phyloP scores from a whole-genome alignment of 2,329 filamentous ascomycete species.

The Ceratocystis eucalypticola region DNA sequence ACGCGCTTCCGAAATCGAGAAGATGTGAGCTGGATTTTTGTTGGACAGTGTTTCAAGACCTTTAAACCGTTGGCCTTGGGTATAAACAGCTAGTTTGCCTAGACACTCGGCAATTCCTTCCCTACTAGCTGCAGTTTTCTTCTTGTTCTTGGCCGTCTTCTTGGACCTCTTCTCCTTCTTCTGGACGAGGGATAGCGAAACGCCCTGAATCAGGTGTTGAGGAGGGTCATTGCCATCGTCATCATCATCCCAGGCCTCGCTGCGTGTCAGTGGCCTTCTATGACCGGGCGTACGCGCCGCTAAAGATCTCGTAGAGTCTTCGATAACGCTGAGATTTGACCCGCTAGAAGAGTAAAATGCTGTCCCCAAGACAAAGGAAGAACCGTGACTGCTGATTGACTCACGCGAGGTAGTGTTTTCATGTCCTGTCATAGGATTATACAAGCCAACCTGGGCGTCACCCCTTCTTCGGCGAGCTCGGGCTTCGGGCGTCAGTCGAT shows the following conservation, averaged over 20 bases:
- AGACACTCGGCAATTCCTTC: constrained; percentile 29
- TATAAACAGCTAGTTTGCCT: constrained; percentile 69
- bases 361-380: not conserved
- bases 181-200: not conserved
- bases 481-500: constrained; percentile 11
- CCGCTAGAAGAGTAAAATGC: not conserved
- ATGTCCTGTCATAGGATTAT: not conserved
- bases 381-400: not conserved
- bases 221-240: not conserved
- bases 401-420: not conserved
- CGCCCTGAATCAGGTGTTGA: not conserved
- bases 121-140: not conserved
- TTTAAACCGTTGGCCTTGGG: constrained; percentile 69
- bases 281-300: not conserved
- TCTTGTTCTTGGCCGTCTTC: not conserved
- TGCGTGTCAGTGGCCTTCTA: not conserved
- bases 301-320: not conserved
- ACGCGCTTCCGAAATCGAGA: constrained; percentile 73
- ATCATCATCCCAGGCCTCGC: not conserved
- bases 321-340: not conserved
- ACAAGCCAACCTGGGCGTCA: constrained; percentile 16
- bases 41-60: constrained; percentile 52
- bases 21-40: constrained; percentile 55
- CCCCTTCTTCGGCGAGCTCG: not conserved
- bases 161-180: not conserved